Base-by-base conservation (phyloP, 2,329 filamentous ascomycete species). In the Penicillium expansum region DNA sequence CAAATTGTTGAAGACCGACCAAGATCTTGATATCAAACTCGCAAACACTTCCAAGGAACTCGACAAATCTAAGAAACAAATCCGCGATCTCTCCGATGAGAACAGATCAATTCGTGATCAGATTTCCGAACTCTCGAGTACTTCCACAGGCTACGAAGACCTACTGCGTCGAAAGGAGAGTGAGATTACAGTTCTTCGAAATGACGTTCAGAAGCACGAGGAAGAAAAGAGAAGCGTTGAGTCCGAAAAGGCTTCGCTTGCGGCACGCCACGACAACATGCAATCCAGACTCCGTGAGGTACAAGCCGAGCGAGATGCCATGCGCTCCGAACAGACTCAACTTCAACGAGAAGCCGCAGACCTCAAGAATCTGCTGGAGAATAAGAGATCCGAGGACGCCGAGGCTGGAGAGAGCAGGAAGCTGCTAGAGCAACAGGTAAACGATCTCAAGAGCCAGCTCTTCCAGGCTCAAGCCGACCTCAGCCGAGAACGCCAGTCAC, bases 101-200 rank as follows among this genome's bases (percentile, higher is more conserved):
- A 95, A 96, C 64, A 84, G 86, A 13, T 86, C 89, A 43, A 85
- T 96, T 45, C 88, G 95, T 52, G 85, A 92, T 66, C 92, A 97
- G 67, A 86, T 99, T 52, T 84, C 89, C 0, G 87, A 96, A 63
- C 80, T 99, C 18, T 94, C 94, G 0, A 87, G 91, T 48, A 97
- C 93, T 0, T 96, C 93, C 0, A 95, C 92, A 0, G 91, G 92
- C 69, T 97, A 96, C 63, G 94, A 99, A 74, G 93, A 97, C 67
- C 83, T 97, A 42, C 89, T 99, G 24, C 85, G 92, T 24, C 88
- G 90, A 57, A 99, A 97, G 72, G 94, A 99, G 71, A 96, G 92
- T 72, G 95, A 99, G 70, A 80, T 99, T 20, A 83, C 88, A 0
- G 82, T 97, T 44, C 82, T 97, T 33, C 91, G 92, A 65, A 86